Evolutionary conservation across 768 basidiomycete genomes (phyloP), one percentile per base, ranked within the genome.

Genomic region (Termitomyces sp.): DNA sequence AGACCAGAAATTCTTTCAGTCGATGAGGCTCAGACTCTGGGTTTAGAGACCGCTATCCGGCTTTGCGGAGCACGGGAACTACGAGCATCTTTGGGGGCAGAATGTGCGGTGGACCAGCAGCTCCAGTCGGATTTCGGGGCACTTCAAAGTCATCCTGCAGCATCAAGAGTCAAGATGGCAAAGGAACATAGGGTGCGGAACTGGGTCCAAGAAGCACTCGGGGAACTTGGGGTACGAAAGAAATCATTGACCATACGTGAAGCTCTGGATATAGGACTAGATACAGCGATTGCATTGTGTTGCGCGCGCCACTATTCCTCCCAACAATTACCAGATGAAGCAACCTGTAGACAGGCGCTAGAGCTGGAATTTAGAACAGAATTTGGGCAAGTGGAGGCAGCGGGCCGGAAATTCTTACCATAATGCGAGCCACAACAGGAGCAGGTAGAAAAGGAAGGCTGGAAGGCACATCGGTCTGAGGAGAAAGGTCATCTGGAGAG

Each of bases 271-370:
- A 20, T 59, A 13, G 53, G 54, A 15, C 32, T 59, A 15, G 20
- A 43, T 2, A 55, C 53, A 7, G 57, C 54, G 3, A 51, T 59
- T 11, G n/a, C 43, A 15, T 7, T 59, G 38, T 59, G 50, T 32
- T 42, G 49, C 13, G 50, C 45, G 10, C 50, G 56, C 35, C 47
- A 48, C 33, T 36, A 36, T 36, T 16, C 50, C n/a, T 20, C 6
- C 20, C 29, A 41, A 16, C 7, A 31, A 31, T 50, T 25, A 22
- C n/a, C 50, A 22, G 50, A 11, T n/a, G 23, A 48, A n/a, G 22
- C 22, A 7, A 16, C 5, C 16, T 36, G 23, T 13, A 36, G 5
- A 7, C 33, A 36, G 6, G 33, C 47, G 23, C 47, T 48, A 2
- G 47, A 48, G 23, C 33, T 48, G 23, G 47, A 48, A 25, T 48